These are phyloP conservation scores for Sporodiniella umbellata DNA, from an alignment of 371 early-diverging fungal species.

Conservation along the genomic window DNA sequence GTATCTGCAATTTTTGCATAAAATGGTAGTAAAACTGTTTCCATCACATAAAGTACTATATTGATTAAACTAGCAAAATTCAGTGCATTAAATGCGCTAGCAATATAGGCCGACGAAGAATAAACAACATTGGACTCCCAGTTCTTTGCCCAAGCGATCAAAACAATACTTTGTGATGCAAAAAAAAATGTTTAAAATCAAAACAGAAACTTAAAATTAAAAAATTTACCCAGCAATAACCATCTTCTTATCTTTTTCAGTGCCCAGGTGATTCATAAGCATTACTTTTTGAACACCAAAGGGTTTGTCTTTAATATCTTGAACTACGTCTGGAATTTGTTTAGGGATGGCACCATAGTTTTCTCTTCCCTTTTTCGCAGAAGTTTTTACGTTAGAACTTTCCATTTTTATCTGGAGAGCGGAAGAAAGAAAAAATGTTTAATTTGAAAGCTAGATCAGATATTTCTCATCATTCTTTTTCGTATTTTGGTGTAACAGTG, in stretches of 20 bases:
- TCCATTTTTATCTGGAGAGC: no score
- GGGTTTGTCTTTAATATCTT: not conserved
- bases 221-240: conserved; percentile 12
- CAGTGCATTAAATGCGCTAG: conserved; percentile 13
- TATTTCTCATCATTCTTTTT: no score
- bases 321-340: not conserved
- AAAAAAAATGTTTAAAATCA: no score
- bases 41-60: conserved; percentile 19
- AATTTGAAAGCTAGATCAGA: no score
- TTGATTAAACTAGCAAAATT: conserved; percentile 14
- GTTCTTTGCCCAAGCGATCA: conserved; percentile 24
- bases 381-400: no score
- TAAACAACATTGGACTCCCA: conserved; percentile 25
- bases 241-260: conserved; percentile 13
- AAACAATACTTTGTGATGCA: conserved; percentile 13
- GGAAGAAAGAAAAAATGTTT: no score
- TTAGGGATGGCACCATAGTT: not conserved
- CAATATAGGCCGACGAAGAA: conserved; percentile 5
- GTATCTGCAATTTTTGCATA: conserved; percentile 27
- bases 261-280: conserved; percentile 16
- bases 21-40: conserved; percentile 23
- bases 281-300: conserved; percentile 21
- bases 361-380: no score
- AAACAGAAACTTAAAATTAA: not conserved
- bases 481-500: no score